phyloP scores from a whole-genome alignment of 352 stramenopile species.

The Blastocystis hominis region DNA sequence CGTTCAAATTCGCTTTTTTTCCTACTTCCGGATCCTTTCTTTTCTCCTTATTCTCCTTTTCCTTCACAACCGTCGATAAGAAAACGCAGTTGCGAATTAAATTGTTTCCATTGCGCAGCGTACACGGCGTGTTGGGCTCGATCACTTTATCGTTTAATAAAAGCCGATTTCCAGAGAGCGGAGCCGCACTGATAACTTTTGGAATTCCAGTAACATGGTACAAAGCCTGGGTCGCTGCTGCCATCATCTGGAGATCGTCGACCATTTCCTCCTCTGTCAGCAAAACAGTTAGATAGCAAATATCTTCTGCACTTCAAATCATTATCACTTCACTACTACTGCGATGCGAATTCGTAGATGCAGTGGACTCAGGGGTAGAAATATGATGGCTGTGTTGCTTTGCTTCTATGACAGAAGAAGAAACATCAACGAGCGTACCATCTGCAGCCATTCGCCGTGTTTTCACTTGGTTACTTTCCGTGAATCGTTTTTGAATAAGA shows the following conservation, averaged over 20 bases:
- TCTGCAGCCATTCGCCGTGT: constrained; percentile 1
- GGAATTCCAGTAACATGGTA: too few relatives aligned
- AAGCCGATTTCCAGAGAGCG: not conserved
- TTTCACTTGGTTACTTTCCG: not conserved
- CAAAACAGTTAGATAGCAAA: not conserved
- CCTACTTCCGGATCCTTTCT: constrained; percentile 22
- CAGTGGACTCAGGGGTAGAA: not conserved
- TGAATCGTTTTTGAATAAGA: not conserved
- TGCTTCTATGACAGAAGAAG: not conserved
- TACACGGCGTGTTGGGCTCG: constrained; percentile 3
- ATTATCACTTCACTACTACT: not conserved
- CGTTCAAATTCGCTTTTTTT: not conserved
- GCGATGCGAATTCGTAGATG: not conserved
- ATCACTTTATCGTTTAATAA: constrained; percentile 12
- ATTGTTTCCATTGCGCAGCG: not conserved
- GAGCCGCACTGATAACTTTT: not conserved
- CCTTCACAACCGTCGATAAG: constrained; percentile 4
- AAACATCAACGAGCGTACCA: not conserved
- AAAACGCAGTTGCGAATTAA: not conserved
- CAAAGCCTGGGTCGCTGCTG: not conserved
- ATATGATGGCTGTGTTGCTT: not conserved
- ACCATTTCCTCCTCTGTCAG: not conserved
- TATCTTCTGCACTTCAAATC: not conserved
- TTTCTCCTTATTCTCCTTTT: constrained; percentile 33
- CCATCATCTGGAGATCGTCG: constrained; percentile 5